Conservation (phyloP, 495 filamentous ascomycete species). For the Pseudomonodictys pantanalensis region DNA sequence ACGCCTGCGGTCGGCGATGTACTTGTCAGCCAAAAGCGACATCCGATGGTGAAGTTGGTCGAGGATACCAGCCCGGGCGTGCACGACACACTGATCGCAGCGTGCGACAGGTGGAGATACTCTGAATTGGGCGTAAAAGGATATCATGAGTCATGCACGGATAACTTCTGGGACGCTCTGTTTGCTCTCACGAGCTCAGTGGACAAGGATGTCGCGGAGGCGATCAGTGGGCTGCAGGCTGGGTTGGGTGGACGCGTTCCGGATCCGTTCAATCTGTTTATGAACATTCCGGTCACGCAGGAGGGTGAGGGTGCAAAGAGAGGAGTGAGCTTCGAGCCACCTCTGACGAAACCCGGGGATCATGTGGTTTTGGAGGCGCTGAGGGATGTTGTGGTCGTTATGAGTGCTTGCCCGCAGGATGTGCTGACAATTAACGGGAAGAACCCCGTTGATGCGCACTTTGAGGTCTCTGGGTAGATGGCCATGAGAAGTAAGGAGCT, state of each 20-base stretch:
- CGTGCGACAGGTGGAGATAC: slow-evolving; percentile 46
- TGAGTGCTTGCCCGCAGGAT: slow-evolving; percentile 50
- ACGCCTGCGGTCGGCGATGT: slow-evolving; percentile 39
- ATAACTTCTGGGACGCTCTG: slow-evolving; percentile 45
- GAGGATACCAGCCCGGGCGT: slow-evolving; percentile 46
- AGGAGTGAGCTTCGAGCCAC: slow-evolving; percentile 35
- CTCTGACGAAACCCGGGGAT: slow-evolving; percentile 41
- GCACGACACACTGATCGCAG: slow-evolving; percentile 46
- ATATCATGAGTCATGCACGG: slow-evolving; percentile 46
- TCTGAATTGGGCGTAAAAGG: slow-evolving; percentile 38
- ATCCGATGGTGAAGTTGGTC: slow-evolving; percentile 40
- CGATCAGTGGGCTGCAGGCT: slow-evolving; percentile 13
- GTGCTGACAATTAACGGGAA: slow-evolving; percentile 44
- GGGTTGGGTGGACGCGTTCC: slow-evolving; percentile 38
- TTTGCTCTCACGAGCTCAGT: slow-evolving; percentile 16
- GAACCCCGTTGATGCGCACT: slow-evolving; percentile 43
- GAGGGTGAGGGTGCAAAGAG: slow-evolving; percentile 35
- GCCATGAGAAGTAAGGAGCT: too few relatives aligned
- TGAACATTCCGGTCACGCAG: slow-evolving; percentile 46
- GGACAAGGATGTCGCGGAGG: slow-evolving; percentile 1
- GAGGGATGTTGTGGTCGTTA: slow-evolving; percentile 43
- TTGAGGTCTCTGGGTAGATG: slow-evolving; percentile 13
- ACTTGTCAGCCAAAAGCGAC: slow-evolving; percentile 39
- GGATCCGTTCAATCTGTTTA: slow-evolving; percentile 49
- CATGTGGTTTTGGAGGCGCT: slow-evolving; percentile 43